A percentile compares a stretch with the other conserved stretches of the same genome.
Conservation (phyloP, 2,329 filamentous ascomycete species). For the Arthrobotrys musiformis region DNA sequence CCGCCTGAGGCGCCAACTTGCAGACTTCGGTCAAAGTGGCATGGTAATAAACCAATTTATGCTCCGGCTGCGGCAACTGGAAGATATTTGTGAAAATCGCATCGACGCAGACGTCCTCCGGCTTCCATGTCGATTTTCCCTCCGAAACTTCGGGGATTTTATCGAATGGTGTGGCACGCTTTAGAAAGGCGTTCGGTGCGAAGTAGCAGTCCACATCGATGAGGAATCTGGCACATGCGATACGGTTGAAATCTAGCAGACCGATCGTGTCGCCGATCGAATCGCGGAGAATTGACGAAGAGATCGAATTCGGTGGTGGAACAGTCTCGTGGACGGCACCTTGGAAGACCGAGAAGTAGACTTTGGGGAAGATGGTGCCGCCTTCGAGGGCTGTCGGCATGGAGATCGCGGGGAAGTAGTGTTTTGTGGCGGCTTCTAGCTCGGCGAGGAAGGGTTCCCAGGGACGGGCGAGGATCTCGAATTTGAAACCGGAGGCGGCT, state of each 20-base stretch:
- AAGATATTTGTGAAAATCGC: conserved; percentile 96
- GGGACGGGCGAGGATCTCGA: conserved; percentile 69
- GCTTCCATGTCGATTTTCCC: conserved; percentile 86
- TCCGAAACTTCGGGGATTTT: conserved; percentile 75
- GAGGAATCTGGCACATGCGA: conserved; percentile 83
- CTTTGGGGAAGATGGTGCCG: conserved; percentile 85
- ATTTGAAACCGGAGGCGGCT: conserved; percentile 61
- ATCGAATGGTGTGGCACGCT: conserved; percentile 91
- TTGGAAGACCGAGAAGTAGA: conserved; percentile 91
- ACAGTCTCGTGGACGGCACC: conserved; percentile 79
- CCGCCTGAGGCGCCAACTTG: conserved; percentile 94
- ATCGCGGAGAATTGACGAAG: conserved; percentile 85
- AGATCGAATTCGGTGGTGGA: conserved; percentile 78
- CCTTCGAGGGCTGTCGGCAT: conserved; percentile 70
- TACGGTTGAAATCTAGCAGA: conserved; percentile 90
- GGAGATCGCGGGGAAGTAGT: conserved; percentile 78
- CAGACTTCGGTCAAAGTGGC: conserved; percentile 93
- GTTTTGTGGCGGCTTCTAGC: conserved; percentile 73
- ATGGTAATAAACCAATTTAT: conserved; percentile 97
- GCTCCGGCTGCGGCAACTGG: conserved; percentile 84
- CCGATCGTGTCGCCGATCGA: conserved; percentile 92
- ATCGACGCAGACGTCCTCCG: conserved; percentile 96
- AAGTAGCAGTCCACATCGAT: conserved; percentile 98
- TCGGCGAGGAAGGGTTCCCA: conserved; percentile 74
- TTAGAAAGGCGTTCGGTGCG: conserved; percentile 86